Conservation (phyloP, 805 yeast genomes). For the Starmerella bombicola region DNA sequence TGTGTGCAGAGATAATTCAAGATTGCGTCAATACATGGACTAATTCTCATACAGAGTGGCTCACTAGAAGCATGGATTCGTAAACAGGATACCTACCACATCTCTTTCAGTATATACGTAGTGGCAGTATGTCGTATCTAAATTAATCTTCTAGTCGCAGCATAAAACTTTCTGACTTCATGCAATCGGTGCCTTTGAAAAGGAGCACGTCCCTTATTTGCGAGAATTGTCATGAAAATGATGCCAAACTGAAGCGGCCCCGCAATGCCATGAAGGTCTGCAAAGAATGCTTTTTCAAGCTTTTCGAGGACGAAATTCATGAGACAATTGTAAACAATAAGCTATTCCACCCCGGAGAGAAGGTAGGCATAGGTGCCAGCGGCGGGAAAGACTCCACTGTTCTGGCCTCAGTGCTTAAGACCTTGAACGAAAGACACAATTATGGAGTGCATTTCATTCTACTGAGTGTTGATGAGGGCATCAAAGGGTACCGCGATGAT, state of each 20-base stretch:
- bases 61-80: no score
- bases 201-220: constrained; percentile 32
- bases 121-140: no score
- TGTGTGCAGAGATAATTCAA: no score
- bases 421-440: constrained; percentile 73
- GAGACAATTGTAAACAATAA: constrained; percentile 62
- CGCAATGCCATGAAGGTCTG: constrained; percentile 83
- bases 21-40: no score
- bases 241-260: constrained; percentile 83
- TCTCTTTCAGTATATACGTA: no score
- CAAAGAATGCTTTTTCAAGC: constrained; percentile 75
- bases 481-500: constrained; percentile 92
- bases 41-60: no score
- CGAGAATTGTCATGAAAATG: constrained; percentile 69
- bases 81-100: no score
- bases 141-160: background rate
- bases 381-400: constrained; percentile 99
- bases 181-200: constrained; percentile 10
- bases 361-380: constrained; percentile 93
- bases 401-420: constrained; percentile 72
- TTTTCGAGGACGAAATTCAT: constrained; percentile 92
- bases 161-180: background rate
- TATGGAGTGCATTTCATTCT: constrained; percentile 79
- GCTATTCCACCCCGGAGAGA: constrained; percentile 69
- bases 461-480: constrained; percentile 90